A percentile compares a stretch with the other conserved stretches of the same genome.
Conservation (phyloP, 352 stramenopile species). For the Phytophthora idaei region DNA sequence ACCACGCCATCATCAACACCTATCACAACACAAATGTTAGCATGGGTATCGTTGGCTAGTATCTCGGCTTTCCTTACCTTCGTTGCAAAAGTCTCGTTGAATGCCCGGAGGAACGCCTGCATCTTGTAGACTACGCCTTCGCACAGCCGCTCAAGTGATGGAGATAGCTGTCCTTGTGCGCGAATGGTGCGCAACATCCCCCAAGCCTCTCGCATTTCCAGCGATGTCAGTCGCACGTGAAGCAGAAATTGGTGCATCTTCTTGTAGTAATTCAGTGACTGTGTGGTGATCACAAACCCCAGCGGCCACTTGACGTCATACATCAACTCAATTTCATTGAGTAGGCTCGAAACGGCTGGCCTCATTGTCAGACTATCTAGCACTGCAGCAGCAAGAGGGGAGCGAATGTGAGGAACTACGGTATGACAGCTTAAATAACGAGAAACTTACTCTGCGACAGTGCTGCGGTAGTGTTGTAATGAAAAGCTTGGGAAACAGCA, state of each 20-base stretch:
- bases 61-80: slow-evolving; percentile 29
- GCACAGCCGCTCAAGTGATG: slow-evolving; percentile 32
- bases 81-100: slow-evolving; percentile 55
- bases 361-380: slow-evolving; percentile 44
- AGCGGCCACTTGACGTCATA: slow-evolving; percentile 58
- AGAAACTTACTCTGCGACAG: slow-evolving; percentile 47
- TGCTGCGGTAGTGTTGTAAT: slow-evolving; percentile 46
- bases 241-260: slow-evolving; percentile 54
- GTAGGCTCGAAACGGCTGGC: slow-evolving; percentile 32
- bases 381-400: slow-evolving; percentile 27
- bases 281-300: slow-evolving; percentile 48
- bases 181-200: slow-evolving; percentile 35
- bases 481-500: slow-evolving; percentile 43
- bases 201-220: slow-evolving; percentile 55
- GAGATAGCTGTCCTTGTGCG: slow-evolving; percentile 13
- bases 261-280: slow-evolving; percentile 42
- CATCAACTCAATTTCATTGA: slow-evolving; percentile 55
- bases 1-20: slow-evolving; percentile 51
- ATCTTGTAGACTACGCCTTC: slow-evolving; percentile 47
- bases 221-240: slow-evolving; percentile 44
- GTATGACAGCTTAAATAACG: background rate
- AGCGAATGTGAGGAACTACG: background rate
- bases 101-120: slow-evolving; percentile 45
- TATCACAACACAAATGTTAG: slow-evolving; percentile 18
- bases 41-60: background rate